Evolutionary conservation across 345 rosid genomes (phyloP), one percentile per base, ranked within the genome.

Genomic region (Reutealis trisperma): DNA sequence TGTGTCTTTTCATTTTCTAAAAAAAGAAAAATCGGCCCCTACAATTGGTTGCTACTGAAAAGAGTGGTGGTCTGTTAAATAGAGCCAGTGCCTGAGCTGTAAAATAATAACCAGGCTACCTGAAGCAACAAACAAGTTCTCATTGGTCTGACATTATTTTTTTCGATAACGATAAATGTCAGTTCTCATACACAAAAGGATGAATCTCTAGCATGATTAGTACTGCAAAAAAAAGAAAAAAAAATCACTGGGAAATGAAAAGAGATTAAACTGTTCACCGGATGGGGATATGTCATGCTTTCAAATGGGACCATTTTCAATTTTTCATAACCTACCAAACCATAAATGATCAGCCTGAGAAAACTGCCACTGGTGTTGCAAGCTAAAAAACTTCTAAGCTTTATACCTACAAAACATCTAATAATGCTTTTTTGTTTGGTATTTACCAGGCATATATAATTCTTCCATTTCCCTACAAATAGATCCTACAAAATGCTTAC

Each of bases 201-300:
- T 67, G 71, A 67, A 42, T 18, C 51, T 42, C 27, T 19, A 21
- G 51, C 27, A 66, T 66, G 51, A 49, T 69, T 69, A 24, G 59
- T 25, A 49, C 72, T 51, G 72, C 60, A 47, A 47, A 47, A 2
- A 47, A 47, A 18, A 54, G 18, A 18, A 1, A 37, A 10, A 30
- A 54, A 10, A 30, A 1, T 34, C 51, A 37, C 21, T 18, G n/a
- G 18, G 9, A 72, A 37, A 44, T 21, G 54, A 45, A 54, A 67
- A 22, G 19, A n/a, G 34, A 16, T 21, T 60, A 54, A n/a, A 72
- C 34, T 57, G 54, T 58, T 72, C 65, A 58, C 52, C 12, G 16
- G 75, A 72, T 72, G n/a, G 32, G 64, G 51, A 41, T 19, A 58
- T 37, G 65, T 72, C 75, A 72, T 37, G 64, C 52, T 58, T 57